Percentiles rank a stretch among this genome's conserved stretches.
Conservation (phyloP, 106 monocot genomes). For the Dendrobium nobile region DNA sequence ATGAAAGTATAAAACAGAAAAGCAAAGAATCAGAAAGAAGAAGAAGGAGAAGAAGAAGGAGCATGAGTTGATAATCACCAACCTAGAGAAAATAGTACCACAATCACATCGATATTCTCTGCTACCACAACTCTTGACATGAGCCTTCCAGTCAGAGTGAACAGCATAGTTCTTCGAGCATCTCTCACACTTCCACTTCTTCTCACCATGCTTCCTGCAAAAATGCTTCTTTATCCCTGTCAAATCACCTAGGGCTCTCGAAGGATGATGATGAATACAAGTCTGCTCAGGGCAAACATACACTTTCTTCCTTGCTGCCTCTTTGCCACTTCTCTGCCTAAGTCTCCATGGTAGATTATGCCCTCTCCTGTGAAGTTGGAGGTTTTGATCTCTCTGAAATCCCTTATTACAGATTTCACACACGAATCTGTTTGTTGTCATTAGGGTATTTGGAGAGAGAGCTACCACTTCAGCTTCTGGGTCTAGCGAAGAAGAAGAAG, state of each 20-base stretch:
- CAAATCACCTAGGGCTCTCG: constrained; percentile 61
- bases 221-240: constrained; percentile 90
- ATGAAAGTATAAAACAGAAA: too few relatives aligned
- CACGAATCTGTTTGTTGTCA: background rate
- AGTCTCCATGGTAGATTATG: constrained; percentile 1
- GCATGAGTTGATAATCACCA: background rate
- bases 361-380: background rate
- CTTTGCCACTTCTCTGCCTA: background rate
- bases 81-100: constrained; percentile 80
- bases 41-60: too few relatives aligned
- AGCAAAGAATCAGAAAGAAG: too few relatives aligned
- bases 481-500: background rate
- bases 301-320: background rate
- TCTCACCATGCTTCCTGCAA: constrained; percentile 80
- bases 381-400: constrained; percentile 7
- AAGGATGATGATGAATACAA: constrained; percentile 39
- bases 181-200: constrained; percentile 88
- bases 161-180: constrained; percentile 81
- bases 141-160: constrained; percentile 80
- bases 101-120: constrained; percentile 74
- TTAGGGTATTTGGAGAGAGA: background rate
- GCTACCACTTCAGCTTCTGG: background rate
- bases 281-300: background rate
- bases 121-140: constrained; percentile 65
- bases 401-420: background rate